Conservation (phyloP, 805 yeast genomes). For the Saccharomycopsis capsularis region DNA sequence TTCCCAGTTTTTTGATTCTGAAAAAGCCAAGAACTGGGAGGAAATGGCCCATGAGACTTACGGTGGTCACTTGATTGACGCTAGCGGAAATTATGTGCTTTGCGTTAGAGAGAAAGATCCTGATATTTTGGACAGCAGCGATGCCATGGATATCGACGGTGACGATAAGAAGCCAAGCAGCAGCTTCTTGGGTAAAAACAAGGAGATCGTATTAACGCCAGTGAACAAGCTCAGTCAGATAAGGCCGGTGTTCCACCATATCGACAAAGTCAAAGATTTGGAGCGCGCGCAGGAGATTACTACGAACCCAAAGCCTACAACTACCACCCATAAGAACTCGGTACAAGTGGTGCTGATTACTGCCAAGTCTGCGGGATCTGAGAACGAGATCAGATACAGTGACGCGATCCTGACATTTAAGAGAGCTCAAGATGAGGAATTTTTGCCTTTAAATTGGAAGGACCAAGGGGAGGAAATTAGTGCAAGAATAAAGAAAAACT, state of each 20-base stretch:
- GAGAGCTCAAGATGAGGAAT: slow-evolving; percentile 54
- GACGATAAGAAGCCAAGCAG: too few species aligned
- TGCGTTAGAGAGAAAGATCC: slow-evolving; percentile 18
- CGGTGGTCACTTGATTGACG: slow-evolving; percentile 58
- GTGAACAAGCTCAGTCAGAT: slow-evolving; percentile 66
- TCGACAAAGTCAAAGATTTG: slow-evolving; percentile 51
- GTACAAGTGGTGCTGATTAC: slow-evolving; percentile 71
- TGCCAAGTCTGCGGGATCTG: slow-evolving; percentile 54
- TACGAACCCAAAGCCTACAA: slow-evolving; percentile 17
- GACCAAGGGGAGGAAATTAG: slow-evolving; percentile 33
- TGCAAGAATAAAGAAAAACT: slow-evolving; percentile 24
- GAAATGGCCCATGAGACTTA: slow-evolving; percentile 53
- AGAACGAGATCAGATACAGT: slow-evolving; percentile 52
- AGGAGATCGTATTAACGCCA: slow-evolving; percentile 56
- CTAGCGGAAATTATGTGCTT: slow-evolving; percentile 47
- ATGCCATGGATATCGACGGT: too few species aligned
- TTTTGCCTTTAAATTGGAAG: slow-evolving; percentile 38
- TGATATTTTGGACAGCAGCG: slow-evolving; percentile 26
- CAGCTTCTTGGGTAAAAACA: slow-evolving; percentile 38
- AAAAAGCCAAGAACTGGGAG: slow-evolving; percentile 56
- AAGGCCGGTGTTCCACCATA: slow-evolving; percentile 73
- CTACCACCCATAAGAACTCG: slow-evolving; percentile 23
- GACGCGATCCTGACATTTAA: slow-evolving; percentile 66
- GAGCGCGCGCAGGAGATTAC: slow-evolving; percentile 34
- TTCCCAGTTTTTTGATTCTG: slow-evolving; percentile 55